phyloP scores from a whole-genome alignment of 164 flowering plant species.

The Macadamia integrifolia region DNA sequence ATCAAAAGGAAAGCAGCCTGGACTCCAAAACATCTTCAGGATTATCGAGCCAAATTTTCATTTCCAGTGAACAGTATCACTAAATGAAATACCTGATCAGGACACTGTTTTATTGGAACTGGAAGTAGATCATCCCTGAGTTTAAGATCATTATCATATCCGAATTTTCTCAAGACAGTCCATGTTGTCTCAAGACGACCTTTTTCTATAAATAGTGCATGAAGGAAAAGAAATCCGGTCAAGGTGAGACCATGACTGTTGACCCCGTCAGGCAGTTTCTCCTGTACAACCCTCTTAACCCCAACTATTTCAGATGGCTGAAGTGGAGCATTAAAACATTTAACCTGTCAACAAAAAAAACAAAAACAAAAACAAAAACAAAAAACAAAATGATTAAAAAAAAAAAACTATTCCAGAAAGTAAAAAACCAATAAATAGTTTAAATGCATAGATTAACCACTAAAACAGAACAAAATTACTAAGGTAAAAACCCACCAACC shows the following conservation, averaged over 20 bases:
- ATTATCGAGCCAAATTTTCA: not conserved
- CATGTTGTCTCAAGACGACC: slow-evolving; percentile 98
- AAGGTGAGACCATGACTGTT: slow-evolving; percentile 82
- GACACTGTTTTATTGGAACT: slow-evolving; percentile 46
- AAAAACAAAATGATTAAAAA: too few relatives aligned
- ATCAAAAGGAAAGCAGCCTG: not conserved
- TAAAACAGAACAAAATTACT: not conserved
- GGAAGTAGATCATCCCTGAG: slow-evolving; percentile 72
- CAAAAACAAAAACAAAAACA: not conserved
- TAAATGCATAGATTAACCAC: not conserved
- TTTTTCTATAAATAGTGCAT: slow-evolving; percentile 93
- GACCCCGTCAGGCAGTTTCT: slow-evolving; percentile 87
- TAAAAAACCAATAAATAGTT: not conserved
- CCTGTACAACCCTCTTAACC: slow-evolving; percentile 92
- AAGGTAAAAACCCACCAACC: not conserved
- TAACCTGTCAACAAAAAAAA: slow-evolving; percentile 52
- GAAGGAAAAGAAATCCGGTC: slow-evolving; percentile 90
- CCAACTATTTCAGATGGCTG: slow-evolving; percentile 89
- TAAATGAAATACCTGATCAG: slow-evolving; percentile 69
- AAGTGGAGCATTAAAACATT: slow-evolving; percentile 91
- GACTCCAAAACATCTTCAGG: not conserved
- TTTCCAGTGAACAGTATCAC: not conserved
- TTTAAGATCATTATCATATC: slow-evolving; percentile 84
- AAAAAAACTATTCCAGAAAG: not conserved
- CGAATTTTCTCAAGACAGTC: slow-evolving; percentile 96